Evolutionary conservation across 1,139 yeast species (phyloP).

Genomic region (Sugiyamaella xylanicola): DNA sequence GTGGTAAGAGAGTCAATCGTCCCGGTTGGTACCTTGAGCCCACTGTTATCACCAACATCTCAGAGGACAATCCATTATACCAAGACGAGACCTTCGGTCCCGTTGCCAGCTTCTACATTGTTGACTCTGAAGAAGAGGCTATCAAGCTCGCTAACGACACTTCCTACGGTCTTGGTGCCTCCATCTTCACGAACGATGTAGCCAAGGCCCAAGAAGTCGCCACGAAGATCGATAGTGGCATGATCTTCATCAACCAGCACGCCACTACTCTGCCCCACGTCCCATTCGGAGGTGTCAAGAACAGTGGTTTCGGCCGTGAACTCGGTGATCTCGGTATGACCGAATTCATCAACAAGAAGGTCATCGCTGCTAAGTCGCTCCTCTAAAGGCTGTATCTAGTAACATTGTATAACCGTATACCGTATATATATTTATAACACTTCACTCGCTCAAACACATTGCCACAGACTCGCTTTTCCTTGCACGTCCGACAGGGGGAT

Average conservation of each 20-base stretch:
- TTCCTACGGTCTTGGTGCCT: slow-evolving; percentile 78
- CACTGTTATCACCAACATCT: slow-evolving; percentile 67
- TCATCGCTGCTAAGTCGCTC: slow-evolving; percentile 4
- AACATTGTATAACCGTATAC: too few relatives aligned
- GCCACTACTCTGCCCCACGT: slow-evolving; percentile 77
- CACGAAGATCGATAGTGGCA: slow-evolving; percentile 67
- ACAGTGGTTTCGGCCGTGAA: slow-evolving; percentile 91
- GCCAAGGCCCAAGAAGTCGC: slow-evolving; percentile 60
- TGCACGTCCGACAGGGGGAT: background rate
- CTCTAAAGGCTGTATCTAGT: too few relatives aligned
- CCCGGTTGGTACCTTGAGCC: slow-evolving; percentile 74
- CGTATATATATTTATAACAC: background rate
- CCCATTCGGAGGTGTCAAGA: slow-evolving; percentile 81
- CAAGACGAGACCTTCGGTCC: slow-evolving; percentile 84
- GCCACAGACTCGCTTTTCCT: too few relatives aligned
- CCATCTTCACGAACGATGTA: slow-evolving; percentile 67
- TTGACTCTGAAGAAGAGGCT: slow-evolving; percentile 70
- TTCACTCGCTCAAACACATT: too few relatives aligned
- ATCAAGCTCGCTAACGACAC: slow-evolving; percentile 69
- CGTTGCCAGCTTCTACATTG: slow-evolving; percentile 70
- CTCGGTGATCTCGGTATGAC: slow-evolving; percentile 60
- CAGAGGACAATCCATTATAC: slow-evolving; percentile 61
- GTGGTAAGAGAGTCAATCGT: slow-evolving; percentile 59
- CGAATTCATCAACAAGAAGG: slow-evolving; percentile 23
- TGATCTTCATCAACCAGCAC: slow-evolving; percentile 77